Base-by-base conservation (phyloP, 768 basidiomycete species). In the Lentinula detonsa region DNA sequence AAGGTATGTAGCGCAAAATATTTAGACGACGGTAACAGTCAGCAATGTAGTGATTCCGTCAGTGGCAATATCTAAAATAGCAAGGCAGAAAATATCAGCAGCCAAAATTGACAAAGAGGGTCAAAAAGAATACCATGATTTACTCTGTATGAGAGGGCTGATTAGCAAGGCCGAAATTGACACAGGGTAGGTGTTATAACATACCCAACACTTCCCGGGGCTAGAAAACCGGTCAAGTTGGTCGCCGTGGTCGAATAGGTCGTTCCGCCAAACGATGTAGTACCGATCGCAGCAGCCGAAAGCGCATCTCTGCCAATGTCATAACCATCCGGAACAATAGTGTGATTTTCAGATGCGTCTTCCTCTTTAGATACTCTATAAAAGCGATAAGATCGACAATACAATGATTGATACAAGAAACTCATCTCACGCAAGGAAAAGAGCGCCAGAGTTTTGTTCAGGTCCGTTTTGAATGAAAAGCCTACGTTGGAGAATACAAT, bases 341-440 rank as follows among this genome's bases (percentile, higher is more conserved):
- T 67, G 63, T 84, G 84, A 39, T 68, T 54, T 0, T 81, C 55
- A 3, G 65, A 40, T 9, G 64, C 63, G 40, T 76, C 73, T 71
- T 81, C 49, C 52, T 60, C 59, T 40, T 60, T 28, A 4, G 59
- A 60, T 5, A 52, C 59, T 16, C 57, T 58, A 18, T 4, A 51
- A n/a, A 59, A 40, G 40, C 16, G 7, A 43, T 51, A 15, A 21
- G 34, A 34, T 16, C 33, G 48, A 45, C n/a, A n/a, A 35, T 21
- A 45, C n/a, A n/a, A 37, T 21, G 50, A 23, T 23, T 10, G n/a
- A 13, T 15, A 48, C 28, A 34, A 2, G 1, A 71, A 18, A 18
- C 5, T 45, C 15, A 23, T 48, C 82, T 65, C 68, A 85, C 82
- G 82, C 84, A 18, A 85, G 74, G 70, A 89, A 90, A 33, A 87